Evolutionary conservation across 768 basidiomycete species (phyloP), one percentile per base, ranked within the genome.

Genomic region (Lyophyllum decastes): DNA sequence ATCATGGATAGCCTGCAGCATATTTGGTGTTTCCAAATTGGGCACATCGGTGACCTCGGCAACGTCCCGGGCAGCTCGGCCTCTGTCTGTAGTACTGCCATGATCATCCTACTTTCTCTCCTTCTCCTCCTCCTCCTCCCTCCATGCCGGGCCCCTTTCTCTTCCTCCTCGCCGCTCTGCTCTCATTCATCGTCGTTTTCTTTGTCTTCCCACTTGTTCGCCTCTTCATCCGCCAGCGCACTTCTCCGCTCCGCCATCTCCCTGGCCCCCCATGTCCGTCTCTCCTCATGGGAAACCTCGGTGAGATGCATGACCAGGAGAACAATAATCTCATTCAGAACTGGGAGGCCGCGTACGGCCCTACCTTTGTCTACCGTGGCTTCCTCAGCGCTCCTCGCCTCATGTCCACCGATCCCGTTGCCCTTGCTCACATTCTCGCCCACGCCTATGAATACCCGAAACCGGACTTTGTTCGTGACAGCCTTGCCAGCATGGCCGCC

Each of bases 391-490:
- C 79, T 2, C 74, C 75, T 47, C 73, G 87, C 22, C 74, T 89
- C 57, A 74, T 85, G 70, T 85, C 84, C 7, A 80, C 79, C 48
- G 87, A 88, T 70, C 80, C 82, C 3, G 68, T 73, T 19, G 85
- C 86, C 1, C 67, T 89, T 38, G 73, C 78, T 3, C 80, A 87
- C 55, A 83, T 90, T 45, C 78, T 90, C 48, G 70, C 74, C 9
- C 76, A 80, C 51, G 76, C 83, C 0, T 82, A 86, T 58, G 74
- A 81, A 55, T 86, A 82, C 63, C 85, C 82, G 26, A 89, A 89
- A 68, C 85, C 86, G 2, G 78, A 82, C 56, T 83, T 84, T 58
- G 74, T 85, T 16, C 69, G 77, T 14, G 81, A 84, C 41, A 76
- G 69, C 55, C 73, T 84, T 21, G 79, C 81, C 0, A 73, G 73